Conservation (phyloP, 306 rosid species). For the Trifolium fragiferum region DNA sequence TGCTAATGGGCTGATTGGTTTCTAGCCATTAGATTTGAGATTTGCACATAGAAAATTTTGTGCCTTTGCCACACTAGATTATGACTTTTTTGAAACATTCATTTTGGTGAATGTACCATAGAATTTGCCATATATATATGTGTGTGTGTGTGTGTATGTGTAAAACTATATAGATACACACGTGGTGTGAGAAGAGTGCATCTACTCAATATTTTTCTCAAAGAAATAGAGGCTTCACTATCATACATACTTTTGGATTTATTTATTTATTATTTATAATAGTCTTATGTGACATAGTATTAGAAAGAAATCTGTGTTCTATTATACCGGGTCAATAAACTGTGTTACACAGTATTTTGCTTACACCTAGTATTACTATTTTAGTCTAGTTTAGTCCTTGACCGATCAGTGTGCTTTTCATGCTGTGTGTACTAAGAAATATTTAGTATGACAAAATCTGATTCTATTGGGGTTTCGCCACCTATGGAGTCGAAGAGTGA, state of each 20-base stretch:
- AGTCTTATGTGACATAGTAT: background rate
- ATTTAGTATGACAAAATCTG: no score
- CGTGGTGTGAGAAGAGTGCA: background rate
- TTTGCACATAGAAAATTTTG: no score
- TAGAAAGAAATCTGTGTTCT: conserved; percentile 4
- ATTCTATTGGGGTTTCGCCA: no score
- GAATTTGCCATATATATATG: no score
- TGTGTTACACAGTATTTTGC: background rate
- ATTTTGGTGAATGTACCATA: no score
- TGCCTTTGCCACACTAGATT: no score
- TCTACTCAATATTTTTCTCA: no score
- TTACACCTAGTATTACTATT: background rate
- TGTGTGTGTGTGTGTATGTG: background rate
- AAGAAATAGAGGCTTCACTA: background rate
- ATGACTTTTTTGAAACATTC: no score
- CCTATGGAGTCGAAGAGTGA: no score
- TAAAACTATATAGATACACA: background rate
- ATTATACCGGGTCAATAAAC: background rate
- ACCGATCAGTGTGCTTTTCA: background rate
- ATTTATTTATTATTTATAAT: background rate
- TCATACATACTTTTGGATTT: background rate
- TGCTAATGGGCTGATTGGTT: no score
- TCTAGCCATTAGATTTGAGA: no score
- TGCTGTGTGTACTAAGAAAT: background rate
- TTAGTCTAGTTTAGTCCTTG: background rate